Percentiles rank a stretch among this genome's conserved stretches.
Evolutionary conservation across 108 stramenopile species (phyloP).

Genomic region (Phaeodactylum tricornutum): DNA sequence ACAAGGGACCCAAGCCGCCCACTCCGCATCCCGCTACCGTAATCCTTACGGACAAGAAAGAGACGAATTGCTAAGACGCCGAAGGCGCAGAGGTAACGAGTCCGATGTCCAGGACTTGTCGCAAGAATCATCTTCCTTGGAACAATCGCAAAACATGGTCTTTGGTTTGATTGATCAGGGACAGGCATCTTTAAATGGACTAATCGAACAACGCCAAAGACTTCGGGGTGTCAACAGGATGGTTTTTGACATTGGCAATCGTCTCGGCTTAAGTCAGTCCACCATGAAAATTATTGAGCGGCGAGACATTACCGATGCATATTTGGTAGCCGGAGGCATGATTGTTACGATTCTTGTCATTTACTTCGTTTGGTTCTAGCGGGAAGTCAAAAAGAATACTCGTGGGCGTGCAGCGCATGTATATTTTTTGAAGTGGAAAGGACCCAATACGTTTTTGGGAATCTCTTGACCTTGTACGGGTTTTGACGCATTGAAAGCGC

Average conservation of each 20-base stretch:
- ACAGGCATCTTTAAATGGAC: constrained; percentile 37
- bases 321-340: constrained; percentile 74
- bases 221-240: constrained; percentile 55
- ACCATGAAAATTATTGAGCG: constrained; percentile 84
- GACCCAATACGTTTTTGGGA: neutral
- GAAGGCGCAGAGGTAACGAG: constrained; percentile 39
- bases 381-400: neutral
- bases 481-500: neutral
- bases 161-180: constrained; percentile 55
- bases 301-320: constrained; percentile 80
- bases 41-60: constrained; percentile 65
- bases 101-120: constrained; percentile 52
- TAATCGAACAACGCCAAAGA: constrained; percentile 54
- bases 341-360: constrained; percentile 63
- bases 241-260: constrained; percentile 63
- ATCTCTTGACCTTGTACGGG: neutral
- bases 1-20: constrained; percentile 30
- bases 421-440: neutral
- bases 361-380: constrained; percentile 62
- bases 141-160: constrained; percentile 53
- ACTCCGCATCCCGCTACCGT: neutral
- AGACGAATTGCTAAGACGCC: constrained; percentile 55
- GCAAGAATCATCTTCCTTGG: constrained; percentile 58
- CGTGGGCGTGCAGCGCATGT: neutral
- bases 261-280: constrained; percentile 59